phyloP scores from a whole-genome alignment of 2,329 filamentous ascomycete species.

The Scortechinia acanthostroma region DNA sequence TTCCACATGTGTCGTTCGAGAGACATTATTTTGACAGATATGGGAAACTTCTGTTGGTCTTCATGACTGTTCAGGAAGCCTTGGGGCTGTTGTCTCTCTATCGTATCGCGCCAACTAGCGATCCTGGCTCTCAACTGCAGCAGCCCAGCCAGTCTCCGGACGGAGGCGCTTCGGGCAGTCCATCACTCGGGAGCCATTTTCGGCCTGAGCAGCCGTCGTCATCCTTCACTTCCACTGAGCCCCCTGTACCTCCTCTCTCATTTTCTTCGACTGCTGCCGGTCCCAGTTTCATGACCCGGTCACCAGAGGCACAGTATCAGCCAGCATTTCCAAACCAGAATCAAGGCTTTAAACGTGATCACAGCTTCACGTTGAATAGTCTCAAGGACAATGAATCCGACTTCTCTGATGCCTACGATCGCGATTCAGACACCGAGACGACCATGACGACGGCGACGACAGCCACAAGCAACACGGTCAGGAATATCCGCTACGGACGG shows the following conservation, averaged over 20 bases:
- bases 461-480: slow-evolving; percentile 20
- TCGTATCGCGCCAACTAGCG: background rate
- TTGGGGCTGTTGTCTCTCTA: slow-evolving; percentile 16
- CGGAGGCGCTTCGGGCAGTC: background rate
- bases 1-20: slow-evolving; percentile 16
- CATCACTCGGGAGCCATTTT: background rate
- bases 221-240: slow-evolving; percentile 6
- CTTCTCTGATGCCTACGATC: slow-evolving; percentile 16
- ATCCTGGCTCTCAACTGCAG: background rate
- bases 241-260: slow-evolving; percentile 14
- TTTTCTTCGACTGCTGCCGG: slow-evolving; percentile 15
- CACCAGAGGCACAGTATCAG: background rate
- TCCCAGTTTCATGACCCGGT: slow-evolving; percentile 14
- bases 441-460: slow-evolving; percentile 16
- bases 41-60: slow-evolving; percentile 23
- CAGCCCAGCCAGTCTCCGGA: background rate
- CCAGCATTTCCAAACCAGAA: background rate
- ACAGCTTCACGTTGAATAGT: slow-evolving; percentile 1
- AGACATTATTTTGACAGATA: slow-evolving; percentile 25
- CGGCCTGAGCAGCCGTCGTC: background rate
- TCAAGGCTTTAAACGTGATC: slow-evolving; percentile 5
- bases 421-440: slow-evolving; percentile 23
- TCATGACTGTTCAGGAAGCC: slow-evolving; percentile 26
- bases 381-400: slow-evolving; percentile 17
- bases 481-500: slow-evolving; percentile 12